These are phyloP conservation scores for Podospora anserina DNA, from an alignment of 495 filamentous ascomycete species.

Conservation along the genomic window DNA sequence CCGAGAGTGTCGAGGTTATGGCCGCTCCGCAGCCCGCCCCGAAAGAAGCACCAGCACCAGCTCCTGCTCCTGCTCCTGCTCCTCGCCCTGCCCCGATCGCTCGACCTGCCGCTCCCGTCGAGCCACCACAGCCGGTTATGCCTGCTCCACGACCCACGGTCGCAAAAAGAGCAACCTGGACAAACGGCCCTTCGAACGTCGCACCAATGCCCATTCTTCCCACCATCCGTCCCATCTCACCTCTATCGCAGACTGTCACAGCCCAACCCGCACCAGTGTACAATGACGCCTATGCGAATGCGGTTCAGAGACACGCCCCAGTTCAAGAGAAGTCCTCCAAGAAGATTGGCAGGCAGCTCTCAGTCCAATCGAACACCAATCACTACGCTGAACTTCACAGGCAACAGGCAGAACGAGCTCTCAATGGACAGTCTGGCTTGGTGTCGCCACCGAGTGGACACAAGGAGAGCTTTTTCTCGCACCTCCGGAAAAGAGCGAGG, in stretches of 20 bases:
- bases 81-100: slow-evolving; percentile 60
- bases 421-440: slow-evolving; percentile 74
- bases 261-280: slow-evolving; percentile 69
- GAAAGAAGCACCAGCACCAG: slow-evolving; percentile 17
- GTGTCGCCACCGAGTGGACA: slow-evolving; percentile 64
- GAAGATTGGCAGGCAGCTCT: slow-evolving; percentile 95
- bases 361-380: slow-evolving; percentile 88
- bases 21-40: slow-evolving; percentile 16
- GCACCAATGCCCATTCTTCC: slow-evolving; percentile 98
- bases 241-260: slow-evolving; percentile 84
- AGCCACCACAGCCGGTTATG: slow-evolving; percentile 33
- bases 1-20: slow-evolving; percentile 46
- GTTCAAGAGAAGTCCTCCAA: slow-evolving; percentile 71
- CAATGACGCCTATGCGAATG: slow-evolving; percentile 43
- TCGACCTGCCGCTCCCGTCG: slow-evolving; percentile 46
- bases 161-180: slow-evolving; percentile 82
- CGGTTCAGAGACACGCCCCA: slow-evolving; percentile 26
- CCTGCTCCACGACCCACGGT: slow-evolving; percentile 59
- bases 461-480: slow-evolving; percentile 96
- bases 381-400: slow-evolving; percentile 82
- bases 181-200: slow-evolving; percentile 70
- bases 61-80: slow-evolving; percentile 24
- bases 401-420: slow-evolving; percentile 84
- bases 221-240: slow-evolving; percentile 92
- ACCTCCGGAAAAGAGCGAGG: slow-evolving; percentile 89